Conservation (phyloP, 2,329 filamentous ascomycete species). For the Penicillium verrucosum region DNA sequence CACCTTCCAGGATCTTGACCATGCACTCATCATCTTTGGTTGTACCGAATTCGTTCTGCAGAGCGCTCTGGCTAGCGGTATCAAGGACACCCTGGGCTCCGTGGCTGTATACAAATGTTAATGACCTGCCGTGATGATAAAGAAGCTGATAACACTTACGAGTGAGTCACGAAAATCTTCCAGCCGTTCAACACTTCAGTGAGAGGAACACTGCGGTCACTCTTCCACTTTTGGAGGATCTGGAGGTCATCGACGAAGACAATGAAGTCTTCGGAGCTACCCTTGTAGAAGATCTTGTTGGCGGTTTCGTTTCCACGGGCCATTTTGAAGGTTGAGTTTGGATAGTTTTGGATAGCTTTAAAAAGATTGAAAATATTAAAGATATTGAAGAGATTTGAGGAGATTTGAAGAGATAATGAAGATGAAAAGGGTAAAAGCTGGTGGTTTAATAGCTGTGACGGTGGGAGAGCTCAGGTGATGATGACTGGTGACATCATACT, state of each 20-base stretch:
- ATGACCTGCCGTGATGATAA: background rate
- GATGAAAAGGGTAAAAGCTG: background rate
- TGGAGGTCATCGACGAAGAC: constrained; percentile 52
- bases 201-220: constrained; percentile 73
- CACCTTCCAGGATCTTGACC: constrained; percentile 74
- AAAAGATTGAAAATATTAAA: background rate
- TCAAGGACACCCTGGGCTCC: constrained; percentile 79
- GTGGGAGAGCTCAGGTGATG: constrained; percentile 14
- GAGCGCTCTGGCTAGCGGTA: constrained; percentile 66
- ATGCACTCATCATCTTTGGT: constrained; percentile 75
- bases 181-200: constrained; percentile 82
- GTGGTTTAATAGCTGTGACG: constrained; percentile 2
- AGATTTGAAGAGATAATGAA: constrained; percentile 7
- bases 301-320: constrained; percentile 67
- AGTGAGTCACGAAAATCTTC: constrained; percentile 86
- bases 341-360: background rate
- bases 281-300: constrained; percentile 84
- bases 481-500: constrained; percentile 25
- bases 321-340: constrained; percentile 48
- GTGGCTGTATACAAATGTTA: constrained; percentile 58
- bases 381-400: background rate
- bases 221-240: constrained; percentile 75
- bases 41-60: constrained; percentile 88
- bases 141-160: constrained; percentile 56
- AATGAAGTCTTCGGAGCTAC: constrained; percentile 65